phyloP scores from a whole-genome alignment of 768 basidiomycete genomes.

The Naganishia friedmannii region DNA sequence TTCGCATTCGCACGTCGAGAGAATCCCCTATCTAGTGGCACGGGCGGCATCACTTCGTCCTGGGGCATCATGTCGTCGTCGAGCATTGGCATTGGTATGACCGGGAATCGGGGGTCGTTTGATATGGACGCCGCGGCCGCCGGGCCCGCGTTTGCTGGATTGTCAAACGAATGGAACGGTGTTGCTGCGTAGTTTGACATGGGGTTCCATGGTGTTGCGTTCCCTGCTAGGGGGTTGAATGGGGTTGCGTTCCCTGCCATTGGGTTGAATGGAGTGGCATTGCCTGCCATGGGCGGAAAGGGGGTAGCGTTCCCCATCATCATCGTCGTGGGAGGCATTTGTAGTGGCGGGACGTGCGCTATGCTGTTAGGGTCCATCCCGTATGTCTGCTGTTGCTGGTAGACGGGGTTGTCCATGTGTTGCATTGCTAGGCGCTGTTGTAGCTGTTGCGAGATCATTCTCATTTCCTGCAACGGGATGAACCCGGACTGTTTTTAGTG shows the following conservation, averaged over 20 bases:
- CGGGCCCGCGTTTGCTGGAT: too few relatives aligned
- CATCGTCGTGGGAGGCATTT: neutral
- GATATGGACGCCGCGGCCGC: neutral
- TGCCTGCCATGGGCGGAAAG: neutral
- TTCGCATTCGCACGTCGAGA: slow-evolving; percentile 14
- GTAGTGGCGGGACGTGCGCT: neutral
- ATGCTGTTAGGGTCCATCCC: neutral
- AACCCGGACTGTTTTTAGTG: neutral
- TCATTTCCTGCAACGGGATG: neutral
- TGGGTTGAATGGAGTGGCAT: neutral
- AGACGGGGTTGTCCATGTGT: neutral
- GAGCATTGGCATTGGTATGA: neutral
- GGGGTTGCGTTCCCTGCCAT: slow-evolving; percentile 16
- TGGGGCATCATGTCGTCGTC: neutral
- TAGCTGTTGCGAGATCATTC: neutral
- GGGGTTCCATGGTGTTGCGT: slow-evolving; percentile 13
- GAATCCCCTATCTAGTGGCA: neutral
- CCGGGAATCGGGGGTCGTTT: slow-evolving; percentile 9
- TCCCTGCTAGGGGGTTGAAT: neutral
- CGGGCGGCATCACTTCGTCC: neutral
- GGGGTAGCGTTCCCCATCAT: slow-evolving; percentile 14
- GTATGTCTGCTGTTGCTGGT: neutral
- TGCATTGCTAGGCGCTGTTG: slow-evolving; percentile 9
- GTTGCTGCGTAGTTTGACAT: slow-evolving; percentile 4
- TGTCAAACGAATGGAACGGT: slow-evolving; percentile 13